Percentiles rank a stretch among this genome's conserved stretches.
phyloP scores from a whole-genome alignment of 148 eudicot genomes.

The Tetragonia tetragonoides region DNA sequence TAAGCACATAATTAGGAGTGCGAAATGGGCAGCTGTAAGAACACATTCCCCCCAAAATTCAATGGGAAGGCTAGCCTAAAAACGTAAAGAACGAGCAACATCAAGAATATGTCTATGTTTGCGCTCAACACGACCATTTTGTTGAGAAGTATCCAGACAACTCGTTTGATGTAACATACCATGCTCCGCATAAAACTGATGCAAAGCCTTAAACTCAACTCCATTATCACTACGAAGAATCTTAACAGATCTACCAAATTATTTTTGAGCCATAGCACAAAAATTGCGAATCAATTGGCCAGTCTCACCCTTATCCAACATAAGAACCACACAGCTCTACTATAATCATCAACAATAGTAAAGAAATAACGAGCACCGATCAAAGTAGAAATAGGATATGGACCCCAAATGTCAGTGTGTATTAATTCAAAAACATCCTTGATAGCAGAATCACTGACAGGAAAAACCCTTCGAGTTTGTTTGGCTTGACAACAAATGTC shows the following conservation, averaged over 20 bases:
- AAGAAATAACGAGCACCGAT: too few relatives aligned
- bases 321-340: not conserved
- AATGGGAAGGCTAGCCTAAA: too few relatives aligned
- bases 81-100: too few relatives aligned
- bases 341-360: too few relatives aligned
- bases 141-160: not conserved
- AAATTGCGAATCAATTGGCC: not conserved
- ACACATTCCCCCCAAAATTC: too few relatives aligned
- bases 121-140: not conserved
- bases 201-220: not conserved
- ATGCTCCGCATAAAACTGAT: not conserved
- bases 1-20: not conserved
- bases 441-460: too few relatives aligned
- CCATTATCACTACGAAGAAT: not conserved
- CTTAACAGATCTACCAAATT: not conserved
- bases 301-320: not conserved
- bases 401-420: too few relatives aligned
- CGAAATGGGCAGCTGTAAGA: not conserved
- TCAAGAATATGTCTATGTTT: too few relatives aligned
- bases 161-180: not conserved
- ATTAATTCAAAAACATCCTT: too few relatives aligned
- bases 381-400: too few relatives aligned
- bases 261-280: not conserved
- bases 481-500: too few relatives aligned
- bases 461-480: too few relatives aligned